phyloP scores from a whole-genome alignment of 2,329 filamentous ascomycete genomes.

The Thermoascus crustaceus region DNA sequence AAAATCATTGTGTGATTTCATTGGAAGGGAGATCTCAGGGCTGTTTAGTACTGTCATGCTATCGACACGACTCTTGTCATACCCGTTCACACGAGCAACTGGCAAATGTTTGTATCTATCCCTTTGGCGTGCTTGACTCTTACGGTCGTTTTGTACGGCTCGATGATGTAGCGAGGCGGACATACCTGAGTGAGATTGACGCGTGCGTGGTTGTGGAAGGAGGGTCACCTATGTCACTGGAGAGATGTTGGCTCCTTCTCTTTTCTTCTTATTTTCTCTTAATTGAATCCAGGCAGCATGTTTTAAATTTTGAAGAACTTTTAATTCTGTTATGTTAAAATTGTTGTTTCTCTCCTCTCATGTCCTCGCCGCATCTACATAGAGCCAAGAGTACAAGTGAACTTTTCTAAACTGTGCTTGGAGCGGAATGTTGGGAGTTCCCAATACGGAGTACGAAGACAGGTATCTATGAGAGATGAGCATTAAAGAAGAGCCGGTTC shows the following conservation, averaged over 20 bases:
- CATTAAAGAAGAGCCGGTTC: too few relatives aligned
- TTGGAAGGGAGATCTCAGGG: slow-evolving; percentile 4
- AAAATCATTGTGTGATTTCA: slow-evolving; percentile 2
- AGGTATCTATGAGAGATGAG: too few relatives aligned
- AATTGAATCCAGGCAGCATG: background rate
- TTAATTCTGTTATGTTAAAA: too few relatives aligned
- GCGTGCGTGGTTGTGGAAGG: too few relatives aligned
- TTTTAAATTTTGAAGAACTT: too few relatives aligned
- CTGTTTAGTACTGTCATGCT: slow-evolving; percentile 1
- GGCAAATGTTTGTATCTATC: slow-evolving; percentile 5
- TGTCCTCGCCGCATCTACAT: too few relatives aligned
- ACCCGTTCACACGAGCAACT: slow-evolving; percentile 1
- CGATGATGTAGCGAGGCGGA: background rate
- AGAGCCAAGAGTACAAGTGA: too few relatives aligned
- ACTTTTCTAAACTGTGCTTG: too few relatives aligned
- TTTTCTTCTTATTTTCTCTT: slow-evolving; percentile 1
- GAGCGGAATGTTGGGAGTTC: too few relatives aligned
- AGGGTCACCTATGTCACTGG: too few relatives aligned
- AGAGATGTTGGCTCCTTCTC: slow-evolving; percentile 10
- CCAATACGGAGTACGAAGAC: too few relatives aligned
- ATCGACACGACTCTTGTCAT: slow-evolving; percentile 5
- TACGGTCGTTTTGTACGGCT: background rate
- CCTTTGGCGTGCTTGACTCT: slow-evolving; percentile 3
- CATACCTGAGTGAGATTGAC: background rate
- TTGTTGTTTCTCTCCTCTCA: too few relatives aligned